Evolutionary conservation across 352 stramenopile species (phyloP).

Genomic region (Pythium sukuiense): DNA sequence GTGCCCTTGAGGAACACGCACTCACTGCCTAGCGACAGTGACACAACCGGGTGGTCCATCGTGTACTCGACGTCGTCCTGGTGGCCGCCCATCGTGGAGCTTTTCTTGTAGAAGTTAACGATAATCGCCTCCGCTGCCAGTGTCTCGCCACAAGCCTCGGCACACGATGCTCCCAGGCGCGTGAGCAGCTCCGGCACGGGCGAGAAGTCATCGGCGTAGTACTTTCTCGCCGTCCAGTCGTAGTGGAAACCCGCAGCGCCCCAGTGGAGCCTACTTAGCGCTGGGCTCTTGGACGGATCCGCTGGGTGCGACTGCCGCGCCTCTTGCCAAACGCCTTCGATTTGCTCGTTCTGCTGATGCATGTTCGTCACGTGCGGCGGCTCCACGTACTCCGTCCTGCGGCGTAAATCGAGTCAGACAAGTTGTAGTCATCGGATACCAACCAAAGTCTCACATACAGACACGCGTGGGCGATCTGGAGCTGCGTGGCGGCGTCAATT

Average conservation of each 20-base stretch:
- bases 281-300: constrained; percentile 39
- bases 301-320: constrained; percentile 35
- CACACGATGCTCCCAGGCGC: constrained; percentile 41
- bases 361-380: constrained; percentile 78
- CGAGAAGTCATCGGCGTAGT: constrained; percentile 57
- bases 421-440: constrained; percentile 7
- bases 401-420: constrained; percentile 1
- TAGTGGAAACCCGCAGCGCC: constrained; percentile 75
- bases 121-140: constrained; percentile 70
- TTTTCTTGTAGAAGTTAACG: constrained; percentile 84
- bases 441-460: constrained; percentile 40
- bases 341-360: constrained; percentile 59
- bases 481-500: constrained; percentile 45
- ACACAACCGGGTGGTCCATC: constrained; percentile 81
- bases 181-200: constrained; percentile 46
- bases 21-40: constrained; percentile 64
- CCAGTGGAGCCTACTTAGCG: constrained; percentile 74
- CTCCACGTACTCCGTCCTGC: constrained; percentile 68
- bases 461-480: constrained; percentile 52
- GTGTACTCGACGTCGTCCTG: constrained; percentile 85
- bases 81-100: constrained; percentile 78
- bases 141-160: constrained; percentile 51
- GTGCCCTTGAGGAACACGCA: constrained; percentile 81
- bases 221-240: constrained; percentile 77
- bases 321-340: constrained; percentile 51